Conservation (phyloP, 2,329 filamentous ascomycete species). For the Hypocrella siamensis region DNA sequence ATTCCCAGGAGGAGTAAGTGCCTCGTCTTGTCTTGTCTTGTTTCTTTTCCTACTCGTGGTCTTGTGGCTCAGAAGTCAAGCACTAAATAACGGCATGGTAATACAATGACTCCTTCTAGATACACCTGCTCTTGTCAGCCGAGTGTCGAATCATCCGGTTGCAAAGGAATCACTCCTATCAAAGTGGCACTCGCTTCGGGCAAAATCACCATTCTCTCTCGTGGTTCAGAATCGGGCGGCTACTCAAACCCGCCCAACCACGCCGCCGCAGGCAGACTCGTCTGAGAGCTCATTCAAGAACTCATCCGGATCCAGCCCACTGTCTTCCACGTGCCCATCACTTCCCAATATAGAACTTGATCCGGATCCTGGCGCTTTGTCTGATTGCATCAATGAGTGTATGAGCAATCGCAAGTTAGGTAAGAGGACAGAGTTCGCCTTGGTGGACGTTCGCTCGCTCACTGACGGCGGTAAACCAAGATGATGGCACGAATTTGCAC, state of each 20-base stretch:
- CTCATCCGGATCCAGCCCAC: slow-evolving; percentile 3
- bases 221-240: slow-evolving; percentile 3
- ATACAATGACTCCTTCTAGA: too few relatives aligned
- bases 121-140: too few relatives aligned
- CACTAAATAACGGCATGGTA: too few relatives aligned
- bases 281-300: slow-evolving; percentile 2
- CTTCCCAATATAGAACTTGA: slow-evolving; percentile 1
- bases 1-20: background rate
- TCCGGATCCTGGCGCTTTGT: slow-evolving; percentile 1
- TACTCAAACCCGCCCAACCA: slow-evolving; percentile 3
- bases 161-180: too few relatives aligned
- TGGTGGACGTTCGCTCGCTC: too few relatives aligned
- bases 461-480: too few relatives aligned
- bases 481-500: too few relatives aligned
- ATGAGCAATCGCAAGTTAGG: background rate
- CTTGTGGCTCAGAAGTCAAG: too few relatives aligned
- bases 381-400: slow-evolving; percentile 1
- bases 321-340: slow-evolving; percentile 4
- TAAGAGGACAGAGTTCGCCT: background rate
- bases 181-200: slow-evolving; percentile 1
- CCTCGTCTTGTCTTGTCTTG: too few relatives aligned
- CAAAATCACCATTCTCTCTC: slow-evolving; percentile 2
- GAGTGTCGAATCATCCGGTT: too few relatives aligned
- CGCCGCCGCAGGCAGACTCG: too few relatives aligned
- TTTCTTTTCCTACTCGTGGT: too few relatives aligned